Conservation (phyloP, 1,284 basidiomycete species). For the Tylopilus sp. region DNA sequence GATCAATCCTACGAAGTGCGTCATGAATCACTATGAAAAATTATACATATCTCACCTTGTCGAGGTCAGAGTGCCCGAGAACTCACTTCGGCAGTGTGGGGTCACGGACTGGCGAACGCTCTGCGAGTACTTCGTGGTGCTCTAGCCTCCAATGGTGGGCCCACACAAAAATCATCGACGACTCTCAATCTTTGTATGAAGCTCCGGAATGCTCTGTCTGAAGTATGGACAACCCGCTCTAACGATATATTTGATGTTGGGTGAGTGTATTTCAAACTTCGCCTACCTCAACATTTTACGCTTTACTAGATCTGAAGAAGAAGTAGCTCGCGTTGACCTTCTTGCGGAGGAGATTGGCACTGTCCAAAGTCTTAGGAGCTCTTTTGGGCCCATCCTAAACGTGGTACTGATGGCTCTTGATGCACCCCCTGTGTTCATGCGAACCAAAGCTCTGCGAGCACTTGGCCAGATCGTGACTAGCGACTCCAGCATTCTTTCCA, state of each 20-base stretch:
- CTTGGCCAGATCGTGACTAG: constrained; percentile 82
- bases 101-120: constrained; percentile 66
- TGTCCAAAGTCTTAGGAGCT: constrained; percentile 67
- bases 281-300: constrained; percentile 7
- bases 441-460: constrained; percentile 86
- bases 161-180: constrained; percentile 28
- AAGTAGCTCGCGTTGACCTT: constrained; percentile 59
- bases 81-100: constrained; percentile 66
- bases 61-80: constrained; percentile 62
- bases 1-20: constrained; percentile 76
- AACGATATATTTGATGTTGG: constrained; percentile 73
- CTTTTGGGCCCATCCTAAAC: constrained; percentile 77
- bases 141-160: constrained; percentile 36
- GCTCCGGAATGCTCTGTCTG: constrained; percentile 57
- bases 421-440: constrained; percentile 78
- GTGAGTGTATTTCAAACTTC: constrained; percentile 40
- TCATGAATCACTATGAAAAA: background rate
- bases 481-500: constrained; percentile 77
- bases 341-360: constrained; percentile 74
- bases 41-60: background rate
- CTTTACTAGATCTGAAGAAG: constrained; percentile 56
- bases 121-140: constrained; percentile 52
- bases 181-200: constrained; percentile 49
- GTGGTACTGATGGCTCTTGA: constrained; percentile 76
- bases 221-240: constrained; percentile 63